Evolutionary conservation across 1,284 basidiomycete species (phyloP), one percentile per base, ranked within the genome.

Genomic region (Anthracocystis walkeri): DNA sequence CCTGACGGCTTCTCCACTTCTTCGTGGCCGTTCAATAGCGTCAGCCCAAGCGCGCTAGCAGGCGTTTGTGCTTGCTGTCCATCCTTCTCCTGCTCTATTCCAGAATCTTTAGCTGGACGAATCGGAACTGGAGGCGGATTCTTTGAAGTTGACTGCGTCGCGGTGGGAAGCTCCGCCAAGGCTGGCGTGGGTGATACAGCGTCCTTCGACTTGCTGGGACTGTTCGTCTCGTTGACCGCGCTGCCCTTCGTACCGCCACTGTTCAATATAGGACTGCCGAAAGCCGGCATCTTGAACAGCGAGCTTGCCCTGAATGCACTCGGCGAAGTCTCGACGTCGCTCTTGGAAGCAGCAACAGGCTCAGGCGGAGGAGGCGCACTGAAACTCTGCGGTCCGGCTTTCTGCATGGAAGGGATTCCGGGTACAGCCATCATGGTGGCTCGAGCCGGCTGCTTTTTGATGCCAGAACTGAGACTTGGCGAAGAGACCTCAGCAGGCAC

Each of bases 401-500:
- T 78, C 41, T 80, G 76, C 65, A 75, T 78, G 3, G 77, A 67
- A 4, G 76, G 81, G 25, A 82, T 82, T 0, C 81, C 81, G 3
- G 81, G 81, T 1, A 82, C 64, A 1, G 79, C 71, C 81, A 82
- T 82, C 81, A 82, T 82, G 4, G 75, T 55, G 11, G 79, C 75
- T 33, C 80, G 56, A 4, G 56, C 69, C 2, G 81, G 81, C 50
- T 82, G 81, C 46, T 65, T 69, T 49, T 77, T 77, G 61, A 80
- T 79, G 0, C 72, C 72, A 0, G 71, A 60, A 25, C 62, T 57
- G 21, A 59, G 48, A 25, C 42, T 57, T 12, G 69, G 56, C 35
- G 64, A 63, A 16, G 59, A 58, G 2, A 57, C 20, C 31, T 71
- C 55, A 7, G 41, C 12, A 14, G 50, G 21, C 14, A 50, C 7